phyloP scores from a whole-genome alignment of 2,329 filamentous ascomycete species.

The Thermoascus crustaceus region DNA sequence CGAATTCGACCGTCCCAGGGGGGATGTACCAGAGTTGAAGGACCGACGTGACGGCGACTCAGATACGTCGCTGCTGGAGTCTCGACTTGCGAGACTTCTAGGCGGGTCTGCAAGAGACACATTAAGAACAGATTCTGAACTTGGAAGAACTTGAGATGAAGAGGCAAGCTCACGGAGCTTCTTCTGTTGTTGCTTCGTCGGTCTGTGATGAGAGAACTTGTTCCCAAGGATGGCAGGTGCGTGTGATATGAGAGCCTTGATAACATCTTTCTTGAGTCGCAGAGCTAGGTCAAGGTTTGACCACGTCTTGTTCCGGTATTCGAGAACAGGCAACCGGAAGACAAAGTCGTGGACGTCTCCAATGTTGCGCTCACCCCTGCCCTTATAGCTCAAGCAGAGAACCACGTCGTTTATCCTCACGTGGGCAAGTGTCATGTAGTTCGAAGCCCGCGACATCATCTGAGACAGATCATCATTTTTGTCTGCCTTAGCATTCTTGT shows the following conservation, averaged over 20 bases:
- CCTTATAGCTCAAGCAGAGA: conserved; percentile 92
- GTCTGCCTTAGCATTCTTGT: conserved; percentile 48
- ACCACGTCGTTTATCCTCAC: conserved; percentile 94
- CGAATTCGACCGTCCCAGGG: conserved; percentile 28
- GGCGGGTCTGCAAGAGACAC: conserved; percentile 21
- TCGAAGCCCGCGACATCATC: conserved; percentile 92
- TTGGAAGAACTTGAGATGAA: conserved; percentile 57
- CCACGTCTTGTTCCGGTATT: conserved; percentile 99
- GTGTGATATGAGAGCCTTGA: conserved; percentile 88
- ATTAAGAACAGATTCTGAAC: conserved; percentile 22
- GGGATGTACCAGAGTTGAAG: conserved; percentile 28
- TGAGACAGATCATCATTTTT: conserved; percentile 83
- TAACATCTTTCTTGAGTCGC: conserved; percentile 87
- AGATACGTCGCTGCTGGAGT: conserved; percentile 32
- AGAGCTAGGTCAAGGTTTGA: conserved; percentile 91
- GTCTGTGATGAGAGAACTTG: conserved; percentile 85
- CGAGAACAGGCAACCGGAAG: conserved; percentile 85
- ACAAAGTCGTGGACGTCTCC: conserved; percentile 97
- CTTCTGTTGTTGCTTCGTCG: conserved; percentile 68
- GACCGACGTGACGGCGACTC: conserved; percentile 29
- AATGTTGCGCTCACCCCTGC: conserved; percentile 87
- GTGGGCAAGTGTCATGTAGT: conserved; percentile 94
- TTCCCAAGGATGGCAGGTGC: conserved; percentile 95
- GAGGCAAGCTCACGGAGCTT: conserved; percentile 78
- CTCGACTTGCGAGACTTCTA: conserved; percentile 27